Base-by-base conservation (phyloP, 805 yeast species). In the Cyberlindnera xishuangbannaensis region DNA sequence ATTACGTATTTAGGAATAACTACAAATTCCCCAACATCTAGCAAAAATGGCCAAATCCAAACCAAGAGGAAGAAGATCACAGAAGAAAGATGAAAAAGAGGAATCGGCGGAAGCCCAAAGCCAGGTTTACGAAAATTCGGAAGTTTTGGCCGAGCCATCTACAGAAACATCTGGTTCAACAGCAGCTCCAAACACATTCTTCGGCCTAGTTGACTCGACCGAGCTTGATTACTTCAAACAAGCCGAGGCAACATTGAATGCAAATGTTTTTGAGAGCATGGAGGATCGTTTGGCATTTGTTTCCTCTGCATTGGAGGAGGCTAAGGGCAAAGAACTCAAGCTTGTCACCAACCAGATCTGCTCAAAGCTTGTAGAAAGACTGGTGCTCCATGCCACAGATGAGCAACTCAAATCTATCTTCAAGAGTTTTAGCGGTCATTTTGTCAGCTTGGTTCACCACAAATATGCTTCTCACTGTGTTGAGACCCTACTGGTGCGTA, bases 381-480 rank as follows among this genome's bases (percentile, higher is more conserved):
- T 90, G 40, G 71, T 90, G n/a, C 59, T 83, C 26, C 61, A 65
- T 14, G 80, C 88, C 12, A 66, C 70, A 18, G 79, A 76, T 40
- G 63, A 59, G 10, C 94, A 86, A 55, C 58, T 86, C 39, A 77
- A 78, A 47, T 63, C 65, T 20, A 53, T 88, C 1, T 83, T 80
- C 56, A 69, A 67, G 39, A 73, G 78, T 1, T 83, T 87, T 50
- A 66, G 66, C 26, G 85, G 83, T n/a, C 82, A 82, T 44, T 81
- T 84, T 46, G 74, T 71, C n/a, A 74, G 79, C 15, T 65, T 88
- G 44, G 73, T 92, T 4, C 77, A 77, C 46, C 97, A 92, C 51
- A 87, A 88, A 55, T 90, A 86, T 53, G 78, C 96, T 2, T 88
- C 97, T 1, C 98, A 92, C 58, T 95, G 94, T 40, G 65, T 87